Percentiles rank a stretch among this genome's conserved stretches.
Conservation (phyloP, 2,329 filamentous ascomycete species). For the Tolypocladium cylindrosporum region DNA sequence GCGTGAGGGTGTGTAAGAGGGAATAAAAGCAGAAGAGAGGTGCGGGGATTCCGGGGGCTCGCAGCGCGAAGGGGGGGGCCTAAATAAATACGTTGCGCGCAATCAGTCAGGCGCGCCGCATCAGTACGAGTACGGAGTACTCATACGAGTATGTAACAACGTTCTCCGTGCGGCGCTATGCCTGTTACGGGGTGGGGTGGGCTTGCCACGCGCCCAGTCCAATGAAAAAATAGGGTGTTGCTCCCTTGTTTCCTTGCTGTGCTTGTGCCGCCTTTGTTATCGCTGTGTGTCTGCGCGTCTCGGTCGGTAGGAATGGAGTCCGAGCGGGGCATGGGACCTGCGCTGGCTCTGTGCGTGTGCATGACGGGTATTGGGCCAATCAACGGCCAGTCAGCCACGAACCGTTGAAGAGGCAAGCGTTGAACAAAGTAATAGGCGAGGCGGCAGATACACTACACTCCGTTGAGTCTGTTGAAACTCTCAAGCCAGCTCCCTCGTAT, state of each 20-base stretch:
- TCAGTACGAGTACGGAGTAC: constrained; percentile 3
- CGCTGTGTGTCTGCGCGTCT: not conserved
- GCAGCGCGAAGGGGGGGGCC: constrained; percentile 12
- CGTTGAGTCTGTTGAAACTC: no score
- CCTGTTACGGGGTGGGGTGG: constrained; percentile 7
- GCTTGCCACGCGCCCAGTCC: not conserved
- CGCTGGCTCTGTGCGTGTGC: not conserved
- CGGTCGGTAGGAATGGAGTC: not conserved
- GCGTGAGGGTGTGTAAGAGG: constrained; percentile 11
- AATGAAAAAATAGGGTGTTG: not conserved
- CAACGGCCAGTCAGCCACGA: no score
- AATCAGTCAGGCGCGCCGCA: constrained; percentile 20
- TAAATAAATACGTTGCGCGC: constrained; percentile 26
- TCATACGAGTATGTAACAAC: not conserved
- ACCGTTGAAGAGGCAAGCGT: no score
- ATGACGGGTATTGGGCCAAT: not conserved
- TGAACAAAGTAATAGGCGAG: no score
- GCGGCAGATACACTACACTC: no score
- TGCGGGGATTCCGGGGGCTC: constrained; percentile 15
- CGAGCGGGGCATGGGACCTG: not conserved
- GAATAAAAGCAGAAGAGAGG: constrained; percentile 10
- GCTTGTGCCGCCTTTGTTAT: constrained; percentile 1
- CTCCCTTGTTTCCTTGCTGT: not conserved
- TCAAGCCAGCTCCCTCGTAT: no score
- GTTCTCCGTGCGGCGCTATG: not conserved